phyloP scores from a whole-genome alignment of 805 yeast species.

The Komagataella ulmi region DNA sequence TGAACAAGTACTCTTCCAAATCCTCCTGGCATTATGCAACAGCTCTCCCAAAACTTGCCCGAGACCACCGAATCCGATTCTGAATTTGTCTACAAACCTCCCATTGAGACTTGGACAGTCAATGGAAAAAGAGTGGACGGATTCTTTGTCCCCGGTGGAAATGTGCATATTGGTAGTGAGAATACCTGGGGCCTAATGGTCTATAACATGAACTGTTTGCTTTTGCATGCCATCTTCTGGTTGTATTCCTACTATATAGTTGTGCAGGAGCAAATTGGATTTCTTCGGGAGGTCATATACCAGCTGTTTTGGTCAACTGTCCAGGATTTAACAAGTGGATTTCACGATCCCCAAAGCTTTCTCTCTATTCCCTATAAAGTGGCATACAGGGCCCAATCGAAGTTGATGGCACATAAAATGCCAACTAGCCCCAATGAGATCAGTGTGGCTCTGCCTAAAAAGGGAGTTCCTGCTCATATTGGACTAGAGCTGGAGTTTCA shows the following conservation, averaged over 20 bases:
- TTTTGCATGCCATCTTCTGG: neutral
- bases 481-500: conserved; percentile 18
- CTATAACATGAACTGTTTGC: neutral
- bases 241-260: neutral
- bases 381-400: conserved; percentile 6
- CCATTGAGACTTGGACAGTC: neutral
- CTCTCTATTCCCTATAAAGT: conserved; percentile 6
- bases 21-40: neutral
- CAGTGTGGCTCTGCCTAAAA: conserved; percentile 5
- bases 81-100: neutral
- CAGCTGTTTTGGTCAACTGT: neutral
- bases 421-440: conserved; percentile 11
- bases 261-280: neutral
- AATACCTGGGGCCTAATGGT: neutral
- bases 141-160: neutral
- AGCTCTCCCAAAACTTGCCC: neutral
- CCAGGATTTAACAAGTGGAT: neutral
- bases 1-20: neutral
- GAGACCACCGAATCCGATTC: neutral
- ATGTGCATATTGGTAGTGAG: neutral
- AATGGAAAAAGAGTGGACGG: neutral
- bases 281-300: too few species aligned
- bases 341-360: neutral
- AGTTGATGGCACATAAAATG: conserved; percentile 8
- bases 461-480: conserved; percentile 8